A percentile compares a stretch with the other conserved stretches of the same genome.
Conservation (phyloP, 352 stramenopile genomes). For the Pythium aristosporum region DNA sequence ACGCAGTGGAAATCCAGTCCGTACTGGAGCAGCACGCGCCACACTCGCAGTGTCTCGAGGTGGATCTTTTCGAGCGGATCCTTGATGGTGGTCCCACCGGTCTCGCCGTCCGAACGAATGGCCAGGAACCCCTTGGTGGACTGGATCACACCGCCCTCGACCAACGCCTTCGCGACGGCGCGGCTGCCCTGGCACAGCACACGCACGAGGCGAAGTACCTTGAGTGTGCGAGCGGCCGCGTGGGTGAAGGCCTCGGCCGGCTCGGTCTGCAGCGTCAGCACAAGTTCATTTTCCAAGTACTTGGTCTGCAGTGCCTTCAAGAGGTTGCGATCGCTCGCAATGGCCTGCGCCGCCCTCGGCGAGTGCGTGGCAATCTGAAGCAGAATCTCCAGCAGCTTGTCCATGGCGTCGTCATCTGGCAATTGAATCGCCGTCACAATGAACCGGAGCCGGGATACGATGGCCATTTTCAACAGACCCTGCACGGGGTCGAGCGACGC, state of each 20-base stretch:
- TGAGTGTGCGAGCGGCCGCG: conserved; percentile 8
- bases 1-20: conserved; percentile 39
- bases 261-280: conserved; percentile 28
- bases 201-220: conserved; percentile 22
- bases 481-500: conserved; percentile 32
- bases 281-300: conserved; percentile 28
- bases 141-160: conserved; percentile 28
- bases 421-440: conserved; percentile 27
- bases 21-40: conserved; percentile 36
- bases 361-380: conserved; percentile 32
- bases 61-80: conserved; percentile 27
- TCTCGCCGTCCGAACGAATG: conserved; percentile 2
- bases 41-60: conserved; percentile 31
- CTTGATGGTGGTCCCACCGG: background rate
- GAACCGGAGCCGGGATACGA: conserved; percentile 30
- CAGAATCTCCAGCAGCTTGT: conserved; percentile 35
- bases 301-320: conserved; percentile 25
- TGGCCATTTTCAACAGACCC: conserved; percentile 33
- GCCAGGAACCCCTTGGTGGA: conserved; percentile 30
- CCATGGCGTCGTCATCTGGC: conserved; percentile 19
- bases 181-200: conserved; percentile 29
- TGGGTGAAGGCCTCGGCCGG: conserved; percentile 10
- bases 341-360: conserved; percentile 16
- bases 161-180: conserved; percentile 16
- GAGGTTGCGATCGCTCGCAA: conserved; percentile 16